These are phyloP conservation scores for Parmales sp. DNA, from an alignment of 108 stramenopile species.

Conservation along the genomic window DNA sequence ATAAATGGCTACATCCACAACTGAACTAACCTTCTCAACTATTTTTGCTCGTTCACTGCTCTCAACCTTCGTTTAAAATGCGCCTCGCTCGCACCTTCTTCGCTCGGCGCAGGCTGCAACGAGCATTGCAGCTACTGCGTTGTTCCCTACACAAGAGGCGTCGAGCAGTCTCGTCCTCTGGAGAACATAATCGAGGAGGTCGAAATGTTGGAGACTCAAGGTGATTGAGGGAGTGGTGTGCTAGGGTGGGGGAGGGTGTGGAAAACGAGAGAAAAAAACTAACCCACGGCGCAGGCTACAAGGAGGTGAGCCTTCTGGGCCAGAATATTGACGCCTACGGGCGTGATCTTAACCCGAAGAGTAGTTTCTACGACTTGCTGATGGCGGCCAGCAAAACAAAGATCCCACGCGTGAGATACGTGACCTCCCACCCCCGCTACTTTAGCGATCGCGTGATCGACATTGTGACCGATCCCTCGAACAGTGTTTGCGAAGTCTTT, in stretches of 20 bases:
- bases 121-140: slow-evolving; percentile 94
- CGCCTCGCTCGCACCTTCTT: no score
- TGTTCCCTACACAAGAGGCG: slow-evolving; percentile 83
- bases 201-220: slow-evolving; percentile 46
- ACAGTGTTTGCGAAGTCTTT: slow-evolving; percentile 68
- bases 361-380: slow-evolving; percentile 84
- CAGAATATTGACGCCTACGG: slow-evolving; percentile 94
- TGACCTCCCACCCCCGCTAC: slow-evolving; percentile 93
- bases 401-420: slow-evolving; percentile 74
- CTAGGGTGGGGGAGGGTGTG: no score
- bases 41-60: no score
- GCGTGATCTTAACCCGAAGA: slow-evolving; percentile 76
- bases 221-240: no score
- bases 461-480: slow-evolving; percentile 76
- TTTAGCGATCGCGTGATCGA: slow-evolving; percentile 86
- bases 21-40: no score
- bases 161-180: slow-evolving; percentile 77
- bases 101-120: no score
- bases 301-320: slow-evolving; percentile 78
- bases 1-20: no score
- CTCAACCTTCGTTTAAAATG: no score
- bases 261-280: no score
- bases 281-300: slow-evolving; percentile 56
- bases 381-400: slow-evolving; percentile 50
- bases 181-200: slow-evolving; percentile 73